These are phyloP conservation scores for Tritrichomonas foetus DNA, from an alignment of 208 protist species.

Conservation along the genomic window DNA sequence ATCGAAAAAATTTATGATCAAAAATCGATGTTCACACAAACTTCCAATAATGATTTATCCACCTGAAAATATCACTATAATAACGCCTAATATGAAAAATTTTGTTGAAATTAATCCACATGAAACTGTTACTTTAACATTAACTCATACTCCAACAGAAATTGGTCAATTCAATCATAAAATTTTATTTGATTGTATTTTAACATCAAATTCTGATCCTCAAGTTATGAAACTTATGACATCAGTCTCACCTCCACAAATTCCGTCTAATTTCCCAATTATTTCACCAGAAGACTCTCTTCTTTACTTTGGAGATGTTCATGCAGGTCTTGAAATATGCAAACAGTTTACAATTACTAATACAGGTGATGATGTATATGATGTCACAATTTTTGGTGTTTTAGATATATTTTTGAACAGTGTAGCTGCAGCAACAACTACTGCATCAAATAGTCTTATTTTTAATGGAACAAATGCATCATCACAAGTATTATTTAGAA, in stretches of 20 bases:
- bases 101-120: background rate
- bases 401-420: background rate
- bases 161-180: background rate
- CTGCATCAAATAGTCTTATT: background rate
- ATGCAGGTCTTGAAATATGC: background rate
- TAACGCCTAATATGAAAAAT: background rate
- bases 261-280: background rate
- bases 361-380: background rate
- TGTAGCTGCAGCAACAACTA: background rate
- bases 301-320: conserved; percentile 6
- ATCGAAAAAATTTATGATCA: background rate
- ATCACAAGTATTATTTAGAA: background rate
- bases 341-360: background rate
- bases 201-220: background rate
- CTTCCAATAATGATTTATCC: conserved; percentile 21
- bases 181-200: conserved; percentile 1
- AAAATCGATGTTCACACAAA: background rate
- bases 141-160: background rate
- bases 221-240: background rate
- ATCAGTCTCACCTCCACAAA: background rate
- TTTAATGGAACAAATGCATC: background rate
- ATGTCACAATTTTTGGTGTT: background rate
- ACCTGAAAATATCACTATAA: background rate
- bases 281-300: background rate
- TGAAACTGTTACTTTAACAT: background rate